Evolutionary conservation across 2,329 filamentous ascomycete species (phyloP).

Genomic region (Alternaria ethzedia): DNA sequence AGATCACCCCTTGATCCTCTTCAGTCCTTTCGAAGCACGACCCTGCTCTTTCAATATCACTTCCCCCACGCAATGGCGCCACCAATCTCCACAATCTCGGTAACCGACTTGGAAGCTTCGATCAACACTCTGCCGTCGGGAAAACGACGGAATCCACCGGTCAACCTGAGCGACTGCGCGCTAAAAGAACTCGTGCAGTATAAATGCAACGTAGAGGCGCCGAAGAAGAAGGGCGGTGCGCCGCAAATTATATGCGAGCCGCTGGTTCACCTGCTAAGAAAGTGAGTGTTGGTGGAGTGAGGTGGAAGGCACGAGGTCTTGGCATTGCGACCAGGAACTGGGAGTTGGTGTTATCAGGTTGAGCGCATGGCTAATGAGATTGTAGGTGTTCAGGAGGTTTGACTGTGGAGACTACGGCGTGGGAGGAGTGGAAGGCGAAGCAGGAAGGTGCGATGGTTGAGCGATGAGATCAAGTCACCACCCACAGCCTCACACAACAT

Average conservation of each 20-base stretch:
- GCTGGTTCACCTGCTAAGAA: slow-evolving; percentile 64
- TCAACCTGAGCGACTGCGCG: slow-evolving; percentile 62
- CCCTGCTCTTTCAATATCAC: not conserved
- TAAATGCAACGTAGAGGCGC: slow-evolving; percentile 61
- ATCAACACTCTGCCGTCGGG: slow-evolving; percentile 60
- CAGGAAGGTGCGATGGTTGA: slow-evolving; percentile 13
- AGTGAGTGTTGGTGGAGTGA: slow-evolving; percentile 52
- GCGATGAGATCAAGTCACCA: not conserved
- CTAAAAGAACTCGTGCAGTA: slow-evolving; percentile 68
- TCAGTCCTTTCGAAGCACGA: not conserved
- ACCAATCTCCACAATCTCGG: slow-evolving; percentile 60
- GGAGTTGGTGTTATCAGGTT: not conserved
- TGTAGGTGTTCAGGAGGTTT: slow-evolving; percentile 60
- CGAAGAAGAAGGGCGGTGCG: slow-evolving; percentile 41
- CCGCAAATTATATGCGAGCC: slow-evolving; percentile 60
- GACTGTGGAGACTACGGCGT: slow-evolving; percentile 67
- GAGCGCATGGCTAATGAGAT: not conserved
- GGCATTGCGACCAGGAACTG: slow-evolving; percentile 2
- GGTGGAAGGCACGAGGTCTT: slow-evolving; percentile 1
- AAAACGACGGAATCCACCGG: slow-evolving; percentile 60
- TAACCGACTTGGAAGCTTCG: slow-evolving; percentile 58
- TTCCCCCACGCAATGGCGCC: slow-evolving; percentile 58
- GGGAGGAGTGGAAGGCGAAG: slow-evolving; percentile 57
- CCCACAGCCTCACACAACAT: not conserved
- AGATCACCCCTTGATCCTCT: not conserved